Evolutionary conservation across 148 eudicot species (phyloP).

Genomic region (Rhododendron kiyosumense): DNA sequence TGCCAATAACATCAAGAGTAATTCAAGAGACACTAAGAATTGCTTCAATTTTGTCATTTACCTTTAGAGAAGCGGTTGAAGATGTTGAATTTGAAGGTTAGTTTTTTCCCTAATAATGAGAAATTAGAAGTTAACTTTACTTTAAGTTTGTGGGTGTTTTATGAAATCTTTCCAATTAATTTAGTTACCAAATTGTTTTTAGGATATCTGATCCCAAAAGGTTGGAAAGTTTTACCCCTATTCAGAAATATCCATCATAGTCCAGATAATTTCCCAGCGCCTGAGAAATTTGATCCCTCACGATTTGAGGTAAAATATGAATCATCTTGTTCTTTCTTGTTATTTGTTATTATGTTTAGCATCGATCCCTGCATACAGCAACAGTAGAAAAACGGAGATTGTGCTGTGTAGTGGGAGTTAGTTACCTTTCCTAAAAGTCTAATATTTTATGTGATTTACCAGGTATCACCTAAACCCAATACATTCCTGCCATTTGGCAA

Average conservation of each 20-base stretch:
- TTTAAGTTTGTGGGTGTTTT: too few species aligned
- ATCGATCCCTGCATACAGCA: too few species aligned
- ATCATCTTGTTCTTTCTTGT: too few species aligned
- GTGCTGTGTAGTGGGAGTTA: too few species aligned
- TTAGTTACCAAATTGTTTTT: conserved; percentile 7
- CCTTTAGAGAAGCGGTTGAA: conserved; percentile 95
- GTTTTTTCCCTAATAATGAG: not conserved
- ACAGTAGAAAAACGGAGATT: too few species aligned
- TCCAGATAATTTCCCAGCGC: conserved; percentile 53
- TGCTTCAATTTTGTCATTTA: conserved; percentile 85
- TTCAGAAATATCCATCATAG: conserved; percentile 74
- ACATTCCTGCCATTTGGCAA: conserved; percentile 76
- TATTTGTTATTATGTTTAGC: too few species aligned
- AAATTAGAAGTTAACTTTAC: too few species aligned
- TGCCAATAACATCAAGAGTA: conserved; percentile 79
- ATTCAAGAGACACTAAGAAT: conserved; percentile 89
- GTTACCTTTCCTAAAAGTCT: too few species aligned
- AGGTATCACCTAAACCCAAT: conserved; percentile 66
- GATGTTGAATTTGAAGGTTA: conserved; percentile 91
- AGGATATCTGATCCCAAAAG: conserved; percentile 72
- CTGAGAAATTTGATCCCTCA: conserved; percentile 69
- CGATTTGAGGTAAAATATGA: conserved; percentile 61
- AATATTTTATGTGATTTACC: conserved; percentile 12
- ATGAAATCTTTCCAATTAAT: too few species aligned
- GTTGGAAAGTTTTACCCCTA: conserved; percentile 74